phyloP scores from a whole-genome alignment of 176 grass and related monocot genomes.

The barley (Hordeum vulgare) region MorexV3_pseudomolecules_assembly NC_058521.1:36358388-36358887 shows the following conservation, averaged over 20 bases:
- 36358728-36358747: neutral
- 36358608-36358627: neutral
- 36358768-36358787: neutral
- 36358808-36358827: neutral
- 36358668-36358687: neutral
- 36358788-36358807: neutral
- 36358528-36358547: neutral
- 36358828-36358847: neutral
- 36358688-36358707: neutral
- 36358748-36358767: neutral
- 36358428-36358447: neutral
- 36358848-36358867: neutral
- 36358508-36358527: neutral
- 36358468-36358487: neutral
- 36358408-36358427: neutral
- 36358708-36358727: neutral
- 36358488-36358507: neutral
- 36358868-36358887: neutral
- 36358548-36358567: neutral
- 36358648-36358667: neutral
- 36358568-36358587: neutral
- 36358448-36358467: neutral
- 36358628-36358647: neutral
- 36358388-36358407: neutral
- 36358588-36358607: neutral